Base-by-base conservation (phyloP, 805 yeast species). In the Starmerella ratchasimensis region DNA sequence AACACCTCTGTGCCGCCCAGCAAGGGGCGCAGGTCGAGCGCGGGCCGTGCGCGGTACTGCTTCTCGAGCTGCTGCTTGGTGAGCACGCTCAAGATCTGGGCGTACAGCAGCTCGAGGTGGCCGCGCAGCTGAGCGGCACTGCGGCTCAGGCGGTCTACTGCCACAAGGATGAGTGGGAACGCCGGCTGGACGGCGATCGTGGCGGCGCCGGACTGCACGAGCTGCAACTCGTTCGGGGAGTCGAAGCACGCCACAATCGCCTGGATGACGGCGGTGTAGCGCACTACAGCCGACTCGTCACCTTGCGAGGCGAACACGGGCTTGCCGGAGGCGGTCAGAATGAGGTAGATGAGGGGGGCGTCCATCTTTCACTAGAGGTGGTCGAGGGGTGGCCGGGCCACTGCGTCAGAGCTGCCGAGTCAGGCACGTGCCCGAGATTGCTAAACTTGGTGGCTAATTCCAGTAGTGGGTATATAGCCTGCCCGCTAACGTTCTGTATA, bases 1-100 rank as follows among this genome's bases (percentile, higher is more conserved):
- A 80, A 81, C 3, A 72, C 69, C 39, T 86, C 95, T 3, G 88
- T 68, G 1, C 76, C 71, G 15, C 83, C 83, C 19, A 86, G 62
- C 21, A 79, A 67, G 41, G 74, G 77, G 17, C 95, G 62, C 27
- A 88, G 60, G 51, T 88, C 97, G 50, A 80, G 82, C 50, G 82
- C 82, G 51, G 80, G 76, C 39, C 93, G 64, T 43, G 72, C 69
- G 36, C 66, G 62, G 54, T 80, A 86, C 25, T 78, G 73, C 45
- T 73, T 72, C 8, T 69, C 63, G 27, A 88, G 72, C 45, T 79
- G 80, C 1, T 83, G 78, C 52, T 78, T 75, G n/a, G 93, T 79
- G 28, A 90, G 59, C 0, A 90, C 79, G 0, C 93, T 74, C n/a
- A 88, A 54, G 5, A 88, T 54, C 54, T 80, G 88, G 33, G 81